These are phyloP conservation scores for Nitzschia palea DNA, from an alignment of 108 stramenopile species.

Conservation along the genomic window DNA sequence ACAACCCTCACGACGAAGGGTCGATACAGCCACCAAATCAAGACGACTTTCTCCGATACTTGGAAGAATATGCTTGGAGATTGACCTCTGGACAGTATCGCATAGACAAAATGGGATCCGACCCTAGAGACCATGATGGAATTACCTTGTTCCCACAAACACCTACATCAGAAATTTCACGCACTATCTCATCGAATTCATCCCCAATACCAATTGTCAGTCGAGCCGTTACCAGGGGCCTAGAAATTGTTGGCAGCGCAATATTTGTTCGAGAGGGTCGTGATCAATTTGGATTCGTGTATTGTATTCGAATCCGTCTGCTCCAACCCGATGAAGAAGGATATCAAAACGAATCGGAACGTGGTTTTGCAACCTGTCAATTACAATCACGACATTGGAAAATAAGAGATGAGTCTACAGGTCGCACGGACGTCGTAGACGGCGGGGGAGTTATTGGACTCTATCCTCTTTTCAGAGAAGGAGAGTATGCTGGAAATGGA, in stretches of 20 bases:
- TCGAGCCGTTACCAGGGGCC: slow-evolving; percentile 52
- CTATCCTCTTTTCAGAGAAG: slow-evolving; percentile 52
- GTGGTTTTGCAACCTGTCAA: slow-evolving; percentile 64
- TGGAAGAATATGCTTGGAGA: slow-evolving; percentile 46
- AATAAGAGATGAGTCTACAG: slow-evolving; percentile 20
- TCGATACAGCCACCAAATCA: background rate
- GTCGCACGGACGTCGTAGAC: slow-evolving; percentile 19
- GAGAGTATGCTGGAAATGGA: slow-evolving; percentile 24
- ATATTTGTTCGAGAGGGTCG: slow-evolving; percentile 21
- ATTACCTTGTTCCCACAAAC: slow-evolving; percentile 25
- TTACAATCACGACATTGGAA: slow-evolving; percentile 52
- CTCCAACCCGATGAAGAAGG: slow-evolving; percentile 38
- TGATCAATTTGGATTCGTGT: slow-evolving; percentile 30
- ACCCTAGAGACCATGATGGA: background rate
- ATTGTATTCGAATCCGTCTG: slow-evolving; percentile 53
- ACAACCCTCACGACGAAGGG: background rate
- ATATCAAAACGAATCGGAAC: slow-evolving; percentile 37
- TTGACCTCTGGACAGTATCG: slow-evolving; percentile 15
- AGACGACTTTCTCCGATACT: slow-evolving; percentile 48
- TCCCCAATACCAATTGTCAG: slow-evolving; percentile 25
- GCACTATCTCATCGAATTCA: background rate
- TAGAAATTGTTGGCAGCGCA: slow-evolving; percentile 58
- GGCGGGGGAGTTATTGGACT: slow-evolving; percentile 60
- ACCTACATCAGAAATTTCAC: slow-evolving; percentile 1
- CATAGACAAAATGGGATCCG: slow-evolving; percentile 12